Evolutionary conservation across 1,284 basidiomycete species (phyloP), one percentile per base, ranked within the genome.

Genomic region (Kwoniella shivajii): DNA sequence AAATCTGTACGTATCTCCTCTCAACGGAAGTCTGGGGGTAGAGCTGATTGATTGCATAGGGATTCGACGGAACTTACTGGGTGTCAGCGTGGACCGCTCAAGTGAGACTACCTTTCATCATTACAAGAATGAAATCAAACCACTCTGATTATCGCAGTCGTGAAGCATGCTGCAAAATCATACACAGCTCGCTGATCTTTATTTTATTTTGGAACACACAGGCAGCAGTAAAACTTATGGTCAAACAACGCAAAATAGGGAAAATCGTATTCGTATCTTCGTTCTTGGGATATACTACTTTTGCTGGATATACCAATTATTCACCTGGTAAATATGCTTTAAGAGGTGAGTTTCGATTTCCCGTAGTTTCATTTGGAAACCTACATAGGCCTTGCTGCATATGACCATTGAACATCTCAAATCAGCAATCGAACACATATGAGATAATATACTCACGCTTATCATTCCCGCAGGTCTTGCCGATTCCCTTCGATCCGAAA

Each of bases 251-350:
- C 24, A 79, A 80, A 16, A 81, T 83, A 49, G 79, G 80, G 18
- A 90, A 88, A 69, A 87, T 98, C 56, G 82, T 92, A 4, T 85
- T 98, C 48, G 85, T 91, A 22, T 87, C 87, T 7, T 93, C 90
- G 0, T 83, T 87, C n/a, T 76, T 95, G 14, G 89, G 88, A 0
- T 86, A 88, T 64, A 88, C 92, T 80, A 84, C 86, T 1, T 82
- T 97, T 48, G 80, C 90, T 16, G 94, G 95, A 0, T 98, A 89
- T 68, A 82, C 88, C 3, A 83, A 87, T 2, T 98, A 99, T 74
- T 81, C 89, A 1, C 92, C 94, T 0, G 89, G 86, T 46, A 98
- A 97, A 75, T 88, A 89, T 67, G 95, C 95, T 10, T 77, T 97
- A 14, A 82, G 92, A 79, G 93, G 92, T 90, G 66, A 48, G 46